Conservation (phyloP, 2,329 filamentous ascomycete genomes). For the Fusarium gaditjirri region DNA sequence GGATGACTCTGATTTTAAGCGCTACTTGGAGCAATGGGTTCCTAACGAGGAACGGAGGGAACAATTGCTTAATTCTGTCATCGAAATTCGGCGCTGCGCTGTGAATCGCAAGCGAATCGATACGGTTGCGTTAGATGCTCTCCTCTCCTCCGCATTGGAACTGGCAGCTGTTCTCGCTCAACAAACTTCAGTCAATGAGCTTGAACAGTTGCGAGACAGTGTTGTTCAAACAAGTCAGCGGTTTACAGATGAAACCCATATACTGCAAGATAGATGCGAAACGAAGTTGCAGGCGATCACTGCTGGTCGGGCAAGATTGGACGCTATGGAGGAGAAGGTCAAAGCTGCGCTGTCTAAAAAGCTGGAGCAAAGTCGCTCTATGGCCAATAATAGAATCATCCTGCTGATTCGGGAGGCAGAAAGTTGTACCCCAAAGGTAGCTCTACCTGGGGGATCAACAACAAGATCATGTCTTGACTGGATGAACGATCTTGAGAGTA, state of each 20-base stretch:
- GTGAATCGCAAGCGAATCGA: neutral
- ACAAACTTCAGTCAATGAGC: fast-evolving
- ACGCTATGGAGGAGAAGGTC: neutral
- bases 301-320: neutral
- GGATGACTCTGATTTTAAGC: fast-evolving
- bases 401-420: neutral
- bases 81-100: neutral
- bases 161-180: fast-evolving
- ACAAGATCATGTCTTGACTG: neutral
- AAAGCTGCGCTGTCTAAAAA: fast-evolving
- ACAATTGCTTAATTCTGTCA: fast-evolving
- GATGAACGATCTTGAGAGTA: neutral
- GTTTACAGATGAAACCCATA: neutral
- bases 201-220: fast-evolving
- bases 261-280: fast-evolving
- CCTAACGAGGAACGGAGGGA: fast-evolving
- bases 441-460: fast-evolving
- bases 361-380: neutral
- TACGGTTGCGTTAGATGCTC: fast-evolving
- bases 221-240: fast-evolving
- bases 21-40: fast-evolving
- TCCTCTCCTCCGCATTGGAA: neutral
- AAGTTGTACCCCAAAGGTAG: neutral
- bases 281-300: neutral
- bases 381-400: neutral